These are phyloP conservation scores for Metschnikowia kunwiensis DNA, from an alignment of 805 yeast species.

Conservation along the genomic window DNA sequence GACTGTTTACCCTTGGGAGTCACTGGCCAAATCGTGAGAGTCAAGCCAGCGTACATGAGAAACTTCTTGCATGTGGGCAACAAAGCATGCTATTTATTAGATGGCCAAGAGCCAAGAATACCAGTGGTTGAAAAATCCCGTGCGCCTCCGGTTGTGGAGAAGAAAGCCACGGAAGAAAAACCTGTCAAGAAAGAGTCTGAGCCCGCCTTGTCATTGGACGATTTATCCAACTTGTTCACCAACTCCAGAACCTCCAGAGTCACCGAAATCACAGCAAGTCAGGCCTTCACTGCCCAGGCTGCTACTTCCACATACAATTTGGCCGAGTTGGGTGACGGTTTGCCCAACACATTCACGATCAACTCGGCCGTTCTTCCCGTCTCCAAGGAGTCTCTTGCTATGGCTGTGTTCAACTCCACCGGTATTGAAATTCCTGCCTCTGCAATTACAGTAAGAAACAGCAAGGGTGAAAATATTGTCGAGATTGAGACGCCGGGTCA, in stretches of 20 bases:
- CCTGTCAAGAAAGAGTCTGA: constrained; percentile 4
- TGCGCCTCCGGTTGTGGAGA: constrained; percentile 4
- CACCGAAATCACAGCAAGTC: constrained; percentile 6
- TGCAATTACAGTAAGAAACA: constrained; percentile 21
- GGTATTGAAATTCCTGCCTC: constrained; percentile 31
- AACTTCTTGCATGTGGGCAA: constrained; percentile 66
- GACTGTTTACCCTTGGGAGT: constrained; percentile 64
- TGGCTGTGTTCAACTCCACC: constrained; percentile 26
- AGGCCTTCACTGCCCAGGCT: constrained; percentile 17
- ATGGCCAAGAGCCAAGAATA: constrained; percentile 34
- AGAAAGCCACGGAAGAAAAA: constrained; percentile 6
- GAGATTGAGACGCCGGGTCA: constrained; percentile 27
- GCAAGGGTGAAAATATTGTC: constrained; percentile 11
- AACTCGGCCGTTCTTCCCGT: constrained; percentile 25
- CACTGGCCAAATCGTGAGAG: constrained; percentile 70
- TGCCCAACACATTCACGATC: constrained; percentile 27
- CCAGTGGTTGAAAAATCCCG: constrained; percentile 35
- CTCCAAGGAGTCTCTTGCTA: constrained; percentile 24
- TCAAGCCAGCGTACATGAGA: constrained; percentile 79
- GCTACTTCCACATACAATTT: constrained; percentile 24
- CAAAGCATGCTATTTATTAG: constrained; percentile 67
- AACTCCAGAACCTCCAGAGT: constrained; percentile 22
- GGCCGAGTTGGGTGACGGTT: constrained; percentile 30
- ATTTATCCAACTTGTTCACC: constrained; percentile 36
- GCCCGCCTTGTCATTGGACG: constrained; percentile 36